Percentiles rank a stretch among this genome's conserved stretches.
These are phyloP conservation scores for Aspergillus pseudonomiae DNA, from an alignment of 2,329 filamentous ascomycete species.

Conservation along the genomic window DNA sequence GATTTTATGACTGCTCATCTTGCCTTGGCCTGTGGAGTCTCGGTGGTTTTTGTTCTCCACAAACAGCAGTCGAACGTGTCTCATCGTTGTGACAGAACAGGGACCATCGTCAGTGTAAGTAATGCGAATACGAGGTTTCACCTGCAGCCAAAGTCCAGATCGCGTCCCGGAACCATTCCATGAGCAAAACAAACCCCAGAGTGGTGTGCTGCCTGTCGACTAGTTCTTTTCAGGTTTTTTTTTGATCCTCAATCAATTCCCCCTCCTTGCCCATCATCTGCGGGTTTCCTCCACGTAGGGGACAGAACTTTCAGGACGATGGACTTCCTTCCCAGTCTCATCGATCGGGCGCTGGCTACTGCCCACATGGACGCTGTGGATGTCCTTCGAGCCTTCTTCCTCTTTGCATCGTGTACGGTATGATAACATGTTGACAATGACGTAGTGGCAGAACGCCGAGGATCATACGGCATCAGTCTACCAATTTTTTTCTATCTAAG, in stretches of 20 bases:
- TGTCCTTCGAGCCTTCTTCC: constrained; percentile 40
- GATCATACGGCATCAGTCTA: constrained; percentile 5
- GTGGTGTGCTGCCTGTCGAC: neutral
- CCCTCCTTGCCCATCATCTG: neutral
- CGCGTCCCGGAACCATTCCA: neutral
- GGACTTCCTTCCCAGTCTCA: constrained; percentile 13
- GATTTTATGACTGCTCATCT: constrained; percentile 22
- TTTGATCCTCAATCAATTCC: neutral
- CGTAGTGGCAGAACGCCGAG: constrained; percentile 6
- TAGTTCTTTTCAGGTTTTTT: neutral
- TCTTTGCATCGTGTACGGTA: constrained; percentile 44
- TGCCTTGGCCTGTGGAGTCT: constrained; percentile 12
- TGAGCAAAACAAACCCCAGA: constrained; percentile 5
- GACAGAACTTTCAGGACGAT: constrained; percentile 12
- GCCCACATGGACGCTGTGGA: constrained; percentile 38
- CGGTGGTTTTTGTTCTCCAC: constrained; percentile 19
- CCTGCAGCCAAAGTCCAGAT: neutral
- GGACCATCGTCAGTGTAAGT: constrained; percentile 3
- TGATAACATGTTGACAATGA: constrained; percentile 18
- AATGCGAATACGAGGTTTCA: constrained; percentile 3
- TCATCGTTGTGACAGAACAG: constrained; percentile 15
- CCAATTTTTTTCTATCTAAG: constrained; percentile 11
- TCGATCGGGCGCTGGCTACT: constrained; percentile 20
- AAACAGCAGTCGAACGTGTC: constrained; percentile 16
- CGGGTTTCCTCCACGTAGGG: constrained; percentile 1